Evolutionary conservation across 495 filamentous ascomycete species (phyloP), one percentile per base, ranked within the genome.

Genomic region (Podospora fimiseda): DNA sequence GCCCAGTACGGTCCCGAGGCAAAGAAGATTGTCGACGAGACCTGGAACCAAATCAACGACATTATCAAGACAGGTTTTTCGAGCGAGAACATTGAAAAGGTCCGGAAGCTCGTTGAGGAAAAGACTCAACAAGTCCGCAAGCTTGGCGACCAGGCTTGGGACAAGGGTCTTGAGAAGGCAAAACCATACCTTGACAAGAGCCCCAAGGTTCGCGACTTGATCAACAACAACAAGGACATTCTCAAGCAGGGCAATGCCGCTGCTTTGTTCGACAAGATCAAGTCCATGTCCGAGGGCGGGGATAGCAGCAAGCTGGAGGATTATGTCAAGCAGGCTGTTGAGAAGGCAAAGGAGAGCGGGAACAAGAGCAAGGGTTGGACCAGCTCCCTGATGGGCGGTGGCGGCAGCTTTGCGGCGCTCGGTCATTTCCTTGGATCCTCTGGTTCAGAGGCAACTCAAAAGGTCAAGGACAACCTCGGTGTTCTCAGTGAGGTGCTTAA

Each of bases 21-120:
- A 0, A 83, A 83, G 71, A 82, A 86, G 71, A 73, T 85, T 65
- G 74, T 83, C 5, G 80, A 87, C 43, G 70, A 82, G 68, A 85
- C 82, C 8, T 87, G 80, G 75, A 56, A 76, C 14, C 72, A 87
- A 57, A 70, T 85, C 43, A 65, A 64, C 49, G 73, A 80, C 20
- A 75, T 85, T 50, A 44, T 84, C 21, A 69, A 76, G 48, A 66
- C 67, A 5, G 83, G 83, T 6, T 57, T 82, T 18, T 77, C 71
- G 27, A 58, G 70, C 3, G 64, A 70, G 2, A 80, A 69, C 6
- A 60, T 74, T 0, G 63, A 74, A 39, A 78, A 83, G 70, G 75
- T 81, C 33, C 72, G 73, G 40, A 70, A 79, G 40, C 49, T 87
- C 20, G 70, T 87, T n/a, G 68, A 85, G 43, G 82, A 87, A 37